Percentiles rank a stretch among this genome's conserved stretches.
These are phyloP conservation scores for Gossypium sturtianum DNA, from an alignment of 345 rosid genomes.

Conservation along the genomic window DNA sequence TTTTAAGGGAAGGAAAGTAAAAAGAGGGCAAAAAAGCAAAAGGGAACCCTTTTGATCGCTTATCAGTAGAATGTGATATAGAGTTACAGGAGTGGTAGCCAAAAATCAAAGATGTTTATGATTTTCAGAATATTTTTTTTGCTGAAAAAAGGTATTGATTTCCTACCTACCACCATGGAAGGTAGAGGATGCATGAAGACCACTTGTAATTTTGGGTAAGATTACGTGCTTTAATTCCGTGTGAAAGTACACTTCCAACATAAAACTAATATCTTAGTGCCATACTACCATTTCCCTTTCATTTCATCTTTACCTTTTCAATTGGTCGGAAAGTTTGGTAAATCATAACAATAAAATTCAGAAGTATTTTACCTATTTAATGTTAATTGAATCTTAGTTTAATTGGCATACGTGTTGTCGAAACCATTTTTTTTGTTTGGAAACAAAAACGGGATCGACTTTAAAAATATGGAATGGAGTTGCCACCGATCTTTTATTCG, in stretches of 20 bases:
- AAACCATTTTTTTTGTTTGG: no score
- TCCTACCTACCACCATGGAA: constrained; percentile 25
- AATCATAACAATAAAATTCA: no score
- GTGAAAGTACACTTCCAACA: constrained; percentile 17
- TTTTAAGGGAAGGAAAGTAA: not conserved
- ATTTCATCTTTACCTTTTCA: no score
- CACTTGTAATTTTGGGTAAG: constrained; percentile 31
- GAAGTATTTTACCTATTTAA: no score
- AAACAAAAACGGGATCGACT: no score
- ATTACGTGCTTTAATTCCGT: constrained; percentile 24
- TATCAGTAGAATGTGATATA: constrained; percentile 9
- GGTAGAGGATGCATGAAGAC: constrained; percentile 17
- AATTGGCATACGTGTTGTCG: no score
- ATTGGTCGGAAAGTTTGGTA: no score
- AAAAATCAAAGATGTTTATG: constrained; percentile 21
- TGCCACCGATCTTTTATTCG: no score
- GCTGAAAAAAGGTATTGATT: not conserved
- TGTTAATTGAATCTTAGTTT: fast-evolving
- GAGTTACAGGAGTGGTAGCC: constrained; percentile 12
- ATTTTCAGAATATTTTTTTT: not conserved
- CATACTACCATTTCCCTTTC: not conserved
- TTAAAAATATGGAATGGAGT: no score
- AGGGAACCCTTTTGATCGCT: not conserved
- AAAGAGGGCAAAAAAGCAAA: not conserved
- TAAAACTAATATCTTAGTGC: constrained; percentile 22